Conservation (phyloP, 345 rosid species). For the Alliaria petiolata region DNA sequence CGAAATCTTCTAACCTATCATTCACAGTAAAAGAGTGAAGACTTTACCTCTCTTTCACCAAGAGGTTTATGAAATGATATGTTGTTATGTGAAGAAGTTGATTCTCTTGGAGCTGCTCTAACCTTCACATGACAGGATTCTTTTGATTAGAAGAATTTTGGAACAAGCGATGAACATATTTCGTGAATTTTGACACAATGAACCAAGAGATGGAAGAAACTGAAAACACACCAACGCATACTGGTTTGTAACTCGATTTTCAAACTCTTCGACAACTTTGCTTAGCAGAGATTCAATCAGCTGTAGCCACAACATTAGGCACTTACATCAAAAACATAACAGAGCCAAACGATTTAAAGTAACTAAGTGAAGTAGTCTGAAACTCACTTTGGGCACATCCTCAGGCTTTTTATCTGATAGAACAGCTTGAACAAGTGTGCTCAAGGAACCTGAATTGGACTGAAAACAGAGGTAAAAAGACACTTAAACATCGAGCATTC, state of each 20-base stretch:
- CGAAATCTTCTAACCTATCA: background rate
- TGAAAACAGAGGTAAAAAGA: slow-evolving; percentile 24
- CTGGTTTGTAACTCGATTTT: slow-evolving; percentile 71
- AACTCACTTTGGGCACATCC: slow-evolving; percentile 72
- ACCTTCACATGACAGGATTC: slow-evolving; percentile 38
- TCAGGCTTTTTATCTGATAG: slow-evolving; percentile 78
- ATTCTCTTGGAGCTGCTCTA: slow-evolving; percentile 43
- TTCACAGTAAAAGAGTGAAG: background rate
- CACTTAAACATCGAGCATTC: slow-evolving; percentile 1
- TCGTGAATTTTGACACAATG: slow-evolving; percentile 1
- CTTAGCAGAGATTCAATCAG: slow-evolving; percentile 87
- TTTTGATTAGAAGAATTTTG: slow-evolving; percentile 2
- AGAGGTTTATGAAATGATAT: slow-evolving; percentile 42
- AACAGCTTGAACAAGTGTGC: slow-evolving; percentile 72
- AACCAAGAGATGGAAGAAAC: slow-evolving; percentile 1
- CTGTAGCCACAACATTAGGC: slow-evolving; percentile 40
- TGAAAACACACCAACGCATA: slow-evolving; percentile 49
- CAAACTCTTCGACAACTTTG: slow-evolving; percentile 84
- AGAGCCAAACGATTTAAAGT: background rate
- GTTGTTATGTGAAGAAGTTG: slow-evolving; percentile 41
- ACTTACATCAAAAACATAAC: slow-evolving; percentile 10
- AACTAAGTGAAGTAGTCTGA: background rate
- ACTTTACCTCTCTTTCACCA: slow-evolving; percentile 54
- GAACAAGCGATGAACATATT: background rate
- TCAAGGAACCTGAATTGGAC: slow-evolving; percentile 53